Evolutionary conservation across 495 filamentous ascomycete species (phyloP), one percentile per base, ranked within the genome.

Genomic region (Talaromyces thailandensis): DNA sequence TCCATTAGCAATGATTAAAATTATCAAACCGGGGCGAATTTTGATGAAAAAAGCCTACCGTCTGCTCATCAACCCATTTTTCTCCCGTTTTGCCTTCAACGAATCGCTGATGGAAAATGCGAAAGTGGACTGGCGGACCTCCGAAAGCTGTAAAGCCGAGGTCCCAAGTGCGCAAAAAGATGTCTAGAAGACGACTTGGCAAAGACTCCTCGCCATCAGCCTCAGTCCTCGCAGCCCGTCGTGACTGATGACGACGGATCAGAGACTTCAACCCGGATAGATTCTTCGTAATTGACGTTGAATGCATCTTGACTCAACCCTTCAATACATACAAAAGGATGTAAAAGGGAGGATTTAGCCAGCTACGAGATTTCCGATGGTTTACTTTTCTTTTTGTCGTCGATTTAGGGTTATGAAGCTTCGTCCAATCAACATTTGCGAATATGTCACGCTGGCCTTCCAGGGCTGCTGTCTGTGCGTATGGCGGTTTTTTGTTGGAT

Each of bases 11-110:
- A 1, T 28, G 2, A 25, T 31, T n/a, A 9, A 28, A 32, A 23
- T 6, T 37, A 24, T 43, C 18, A 23, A 24, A 18, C 16, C 9
- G 2, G 9, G 14, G 23, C 6, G 7, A 23, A 45, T 5, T 43
- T 21, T n/a, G 26, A n/a, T 40, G 31, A 8, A 59, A n/a, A n/a
- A 28, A 8, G 14, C 26, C 21, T 62, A 87, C 86, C 62, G 86
- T 81, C 65, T 88, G 86, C 64, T 91, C 88, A 71, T 92, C 85
- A 48, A 93, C 85, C 90, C 90, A 94, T 69, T 76, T 74, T 29
- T 79, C 67, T 64, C 69, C 71, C 4, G 69, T 71, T 53, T 68
- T 62, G 3, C 76, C 80, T 31, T 83, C 73, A 3, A 93, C 89
- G 69, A 92, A 94, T 52, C 80, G 80, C 24, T 76, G 72, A 66